Evolutionary conservation across 2,329 filamentous ascomycete species (phyloP), one percentile per base, ranked within the genome.

Genomic region (Epicoccum nigrum): DNA sequence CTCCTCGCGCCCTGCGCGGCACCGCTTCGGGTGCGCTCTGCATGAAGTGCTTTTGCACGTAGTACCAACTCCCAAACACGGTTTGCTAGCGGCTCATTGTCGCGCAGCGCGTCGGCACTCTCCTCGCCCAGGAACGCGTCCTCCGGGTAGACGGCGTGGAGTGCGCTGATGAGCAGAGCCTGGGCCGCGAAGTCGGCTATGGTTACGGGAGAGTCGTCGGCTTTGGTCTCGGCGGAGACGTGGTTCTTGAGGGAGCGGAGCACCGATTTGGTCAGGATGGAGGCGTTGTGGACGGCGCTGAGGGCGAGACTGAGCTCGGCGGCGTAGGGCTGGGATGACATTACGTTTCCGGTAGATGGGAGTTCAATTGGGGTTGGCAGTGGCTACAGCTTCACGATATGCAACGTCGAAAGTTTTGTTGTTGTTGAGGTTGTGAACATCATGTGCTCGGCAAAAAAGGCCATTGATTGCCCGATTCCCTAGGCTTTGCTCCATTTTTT

Each of bases 151-250:
- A 70, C 75, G 21, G 71, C 68, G 61, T 79, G 82, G 37, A 86
- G 71, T 21, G 81, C 79, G 48, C 75, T 76, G 60, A 86, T 86
- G 59, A 87, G 77, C 28, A 86, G 74, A 8, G 84, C 83, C 67
- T 87, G 84, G 2, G 82, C 81, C 32, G 82, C 84, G 63, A 86
- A 86, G 65, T 87, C 84, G 52, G 83, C 84, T 30, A 85, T 79
- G 1, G 85, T 86, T 42, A 87, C 85, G 19, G 84, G 84, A 0
- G 80, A 81, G 40, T 77, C 73, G 65, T 87, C 84, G 48, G 74
- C 75, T 65, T 87, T 86, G 62, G 80, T 77, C 44, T 85, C 74
- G 17, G 76, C 77, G 48, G 75, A 75, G 40, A 70, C 66, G 45
- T 59, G 59, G 58, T 81, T 81, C 55, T 77, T 74, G n/a, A 79